phyloP scores from a whole-genome alignment of 441 rosid species.

The Euphorbia celastroides region DNA sequence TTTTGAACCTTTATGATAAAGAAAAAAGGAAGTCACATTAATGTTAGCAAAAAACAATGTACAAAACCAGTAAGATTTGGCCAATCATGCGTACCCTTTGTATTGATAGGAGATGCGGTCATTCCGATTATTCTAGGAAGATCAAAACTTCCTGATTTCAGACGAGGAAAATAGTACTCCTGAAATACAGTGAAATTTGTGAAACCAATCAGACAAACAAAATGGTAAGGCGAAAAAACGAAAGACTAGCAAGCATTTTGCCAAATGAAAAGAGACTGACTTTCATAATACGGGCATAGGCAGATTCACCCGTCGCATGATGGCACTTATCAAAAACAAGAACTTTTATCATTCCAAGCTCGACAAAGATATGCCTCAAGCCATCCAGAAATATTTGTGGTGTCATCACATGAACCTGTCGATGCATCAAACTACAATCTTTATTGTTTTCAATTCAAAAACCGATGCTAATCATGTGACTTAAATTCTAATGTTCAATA shows the following conservation, averaged over 20 bases:
- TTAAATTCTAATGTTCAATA: not conserved
- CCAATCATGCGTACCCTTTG: conserved; percentile 55
- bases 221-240: not conserved
- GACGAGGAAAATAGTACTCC: conserved; percentile 72
- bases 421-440: conserved; percentile 12
- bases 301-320: conserved; percentile 62
- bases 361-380: conserved; percentile 66
- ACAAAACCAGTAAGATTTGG: not conserved
- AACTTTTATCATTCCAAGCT: conserved; percentile 57
- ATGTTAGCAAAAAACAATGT: conserved; percentile 4
- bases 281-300: conserved; percentile 78
- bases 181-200: conserved; percentile 27
- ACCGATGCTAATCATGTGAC: not conserved
- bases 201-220: not conserved
- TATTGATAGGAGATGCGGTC: conserved; percentile 91
- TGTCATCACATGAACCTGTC: conserved; percentile 94
- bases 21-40: too few relatives aligned
- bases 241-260: too few relatives aligned
- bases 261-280: conserved; percentile 50
- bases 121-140: conserved; percentile 86
- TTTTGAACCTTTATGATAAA: conserved; percentile 37
- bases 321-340: conserved; percentile 94
- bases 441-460: not conserved
- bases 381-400: conserved; percentile 72
- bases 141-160: conserved; percentile 23